These are phyloP conservation scores for Prunus armeniaca DNA, from an alignment of 306 rosid species.

Conservation along the genomic window DNA sequence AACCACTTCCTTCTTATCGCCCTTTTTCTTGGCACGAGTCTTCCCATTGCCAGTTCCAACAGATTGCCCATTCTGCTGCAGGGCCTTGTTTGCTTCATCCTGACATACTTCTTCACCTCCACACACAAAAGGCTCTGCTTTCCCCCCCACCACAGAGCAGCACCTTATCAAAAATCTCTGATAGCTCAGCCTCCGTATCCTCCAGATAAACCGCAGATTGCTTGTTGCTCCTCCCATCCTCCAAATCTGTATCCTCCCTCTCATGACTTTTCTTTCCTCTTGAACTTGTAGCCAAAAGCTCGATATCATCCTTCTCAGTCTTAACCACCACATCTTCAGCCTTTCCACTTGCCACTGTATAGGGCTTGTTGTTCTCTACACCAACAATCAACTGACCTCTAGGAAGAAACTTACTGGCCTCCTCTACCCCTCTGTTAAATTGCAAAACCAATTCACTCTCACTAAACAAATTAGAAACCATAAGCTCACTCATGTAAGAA, in stretches of 20 bases:
- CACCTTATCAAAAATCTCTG: conserved; percentile 55
- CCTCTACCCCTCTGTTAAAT: conserved; percentile 61
- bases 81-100: conserved; percentile 17
- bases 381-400: conserved; percentile 36
- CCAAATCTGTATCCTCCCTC: conserved; percentile 41
- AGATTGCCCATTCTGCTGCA: conserved; percentile 31
- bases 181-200: conserved; percentile 32
- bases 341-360: conserved; percentile 13
- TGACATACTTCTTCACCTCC: conserved; percentile 10
- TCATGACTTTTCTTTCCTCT: conserved; percentile 50
- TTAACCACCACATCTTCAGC: conserved; percentile 22
- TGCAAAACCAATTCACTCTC: conserved; percentile 51
- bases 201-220: conserved; percentile 40
- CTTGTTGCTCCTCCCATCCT: conserved; percentile 56
- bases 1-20: conserved; percentile 45
- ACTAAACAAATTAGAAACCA: conserved; percentile 25
- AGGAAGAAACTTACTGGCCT: conserved; percentile 63
- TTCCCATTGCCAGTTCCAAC: conserved; percentile 27
- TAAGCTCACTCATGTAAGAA: conserved; percentile 27
- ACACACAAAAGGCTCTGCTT: conserved; percentile 2
- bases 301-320: conserved; percentile 35
- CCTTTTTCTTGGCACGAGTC: conserved; percentile 40
- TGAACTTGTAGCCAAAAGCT: conserved; percentile 16
- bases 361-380: conserved; percentile 21
- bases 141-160: conserved; percentile 25